Percentiles rank a stretch among this genome's conserved stretches.
phyloP scores from a whole-genome alignment of 2,329 filamentous ascomycete species.

The Didymellaceae sp. region DNA sequence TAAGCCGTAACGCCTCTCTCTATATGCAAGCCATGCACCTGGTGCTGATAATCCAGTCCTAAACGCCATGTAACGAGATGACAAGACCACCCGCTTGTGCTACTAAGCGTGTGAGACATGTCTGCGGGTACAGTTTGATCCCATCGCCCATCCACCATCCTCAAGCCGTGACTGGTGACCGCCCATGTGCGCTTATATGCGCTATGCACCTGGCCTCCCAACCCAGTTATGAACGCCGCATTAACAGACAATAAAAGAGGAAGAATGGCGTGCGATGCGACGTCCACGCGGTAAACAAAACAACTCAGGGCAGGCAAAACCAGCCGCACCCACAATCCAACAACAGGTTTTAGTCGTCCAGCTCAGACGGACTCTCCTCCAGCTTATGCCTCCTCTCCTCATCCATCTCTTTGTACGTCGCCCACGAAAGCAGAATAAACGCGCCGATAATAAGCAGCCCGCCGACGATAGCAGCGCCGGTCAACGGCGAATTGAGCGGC shows the following conservation, averaged over 20 bases:
- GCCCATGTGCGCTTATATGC: background rate
- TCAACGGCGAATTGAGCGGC: conserved; percentile 72
- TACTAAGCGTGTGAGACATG: too few species aligned
- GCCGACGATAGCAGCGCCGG: conserved; percentile 77
- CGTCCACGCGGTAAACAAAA: too few species aligned
- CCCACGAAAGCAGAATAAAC: conserved; percentile 86
- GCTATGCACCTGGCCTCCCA: too few species aligned
- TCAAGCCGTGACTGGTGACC: background rate
- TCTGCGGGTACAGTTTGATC: too few species aligned
- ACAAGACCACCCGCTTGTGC: too few species aligned
- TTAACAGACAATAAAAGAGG: too few species aligned
- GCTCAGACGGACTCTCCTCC: conserved; percentile 52
- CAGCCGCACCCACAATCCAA: too few species aligned
- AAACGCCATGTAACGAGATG: too few species aligned
- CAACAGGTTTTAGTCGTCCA: conserved; percentile 50
- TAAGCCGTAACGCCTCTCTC: background rate
- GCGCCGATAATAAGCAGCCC: conserved; percentile 86
- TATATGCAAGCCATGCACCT: background rate
- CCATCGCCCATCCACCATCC: too few species aligned
- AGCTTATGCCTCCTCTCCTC: conserved; percentile 74
- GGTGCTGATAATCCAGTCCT: too few species aligned
- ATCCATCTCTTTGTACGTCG: conserved; percentile 90
- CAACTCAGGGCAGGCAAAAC: too few species aligned
- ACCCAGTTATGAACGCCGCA: background rate
- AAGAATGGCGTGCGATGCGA: too few species aligned